These are phyloP conservation scores for Trypanosoma caninum DNA, from an alignment of 208 protist genomes.

Conservation along the genomic window DNA sequence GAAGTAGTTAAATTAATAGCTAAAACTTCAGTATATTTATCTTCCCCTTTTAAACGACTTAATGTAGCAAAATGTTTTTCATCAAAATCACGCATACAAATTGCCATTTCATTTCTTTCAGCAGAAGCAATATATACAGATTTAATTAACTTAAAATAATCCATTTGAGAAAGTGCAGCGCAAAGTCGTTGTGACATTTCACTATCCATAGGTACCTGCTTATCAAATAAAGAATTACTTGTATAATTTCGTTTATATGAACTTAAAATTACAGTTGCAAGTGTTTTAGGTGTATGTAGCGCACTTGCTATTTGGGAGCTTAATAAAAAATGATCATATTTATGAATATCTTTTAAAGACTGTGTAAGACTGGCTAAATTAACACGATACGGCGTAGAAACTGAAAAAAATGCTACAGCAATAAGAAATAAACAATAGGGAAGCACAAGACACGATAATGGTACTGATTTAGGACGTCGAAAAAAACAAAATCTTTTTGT, in stretches of 20 bases:
- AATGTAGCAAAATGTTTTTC: not conserved
- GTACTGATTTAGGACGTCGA: not conserved
- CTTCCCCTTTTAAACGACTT: not conserved
- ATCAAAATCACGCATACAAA: constrained; percentile 6
- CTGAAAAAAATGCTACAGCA: too few species aligned
- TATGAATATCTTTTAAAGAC: not conserved
- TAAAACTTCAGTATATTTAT: not conserved
- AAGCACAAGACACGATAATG: not conserved
- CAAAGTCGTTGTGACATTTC: constrained; percentile 10
- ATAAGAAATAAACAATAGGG: not conserved
- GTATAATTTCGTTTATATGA: constrained; percentile 1
- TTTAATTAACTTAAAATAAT: not conserved
- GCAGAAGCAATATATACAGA: constrained; percentile 3
- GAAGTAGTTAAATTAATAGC: not conserved
- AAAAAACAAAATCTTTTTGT: not conserved
- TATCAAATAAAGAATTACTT: not conserved
- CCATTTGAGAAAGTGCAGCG: constrained; percentile 3
- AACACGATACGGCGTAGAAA: constrained; percentile 1
- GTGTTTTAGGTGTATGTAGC: not conserved
- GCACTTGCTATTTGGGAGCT: not conserved
- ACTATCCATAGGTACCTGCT: not conserved
- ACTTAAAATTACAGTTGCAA: not conserved
- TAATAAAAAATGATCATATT: constrained; percentile 2
- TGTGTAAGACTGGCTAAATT: not conserved
- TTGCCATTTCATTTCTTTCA: constrained; percentile 5